These are phyloP conservation scores for Aurifilum marmelostoma DNA, from an alignment of 2,329 filamentous ascomycete genomes.

Conservation along the genomic window DNA sequence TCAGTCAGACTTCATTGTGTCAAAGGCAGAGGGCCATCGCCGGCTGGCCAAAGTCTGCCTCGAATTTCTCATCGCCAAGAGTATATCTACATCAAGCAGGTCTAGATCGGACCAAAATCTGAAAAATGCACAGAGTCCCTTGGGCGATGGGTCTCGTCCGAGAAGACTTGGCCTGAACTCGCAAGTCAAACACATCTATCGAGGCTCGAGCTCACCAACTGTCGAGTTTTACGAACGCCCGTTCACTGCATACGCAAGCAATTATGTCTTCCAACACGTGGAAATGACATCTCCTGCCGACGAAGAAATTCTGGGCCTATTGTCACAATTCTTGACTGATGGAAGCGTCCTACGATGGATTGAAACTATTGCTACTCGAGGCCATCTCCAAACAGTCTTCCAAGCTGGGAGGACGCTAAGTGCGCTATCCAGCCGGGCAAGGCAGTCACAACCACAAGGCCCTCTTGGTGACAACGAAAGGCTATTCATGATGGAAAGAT, in stretches of 20 bases:
- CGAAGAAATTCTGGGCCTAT: slow-evolving; percentile 26
- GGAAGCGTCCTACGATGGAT: slow-evolving; percentile 33
- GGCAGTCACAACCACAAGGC: slow-evolving; percentile 23
- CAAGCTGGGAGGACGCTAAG: slow-evolving; percentile 34
- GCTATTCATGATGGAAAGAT: slow-evolving; percentile 29
- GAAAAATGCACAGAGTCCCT: not conserved
- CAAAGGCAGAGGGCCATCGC: slow-evolving; percentile 32
- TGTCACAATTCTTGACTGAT: slow-evolving; percentile 32
- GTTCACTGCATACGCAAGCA: slow-evolving; percentile 32
- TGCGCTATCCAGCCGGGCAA: slow-evolving; percentile 17
- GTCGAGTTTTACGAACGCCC: not conserved
- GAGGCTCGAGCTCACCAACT: not conserved
- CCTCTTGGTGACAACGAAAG: slow-evolving; percentile 22
- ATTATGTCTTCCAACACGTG: slow-evolving; percentile 35
- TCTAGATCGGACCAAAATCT: not conserved
- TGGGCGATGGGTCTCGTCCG: not conserved
- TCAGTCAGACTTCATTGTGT: slow-evolving; percentile 34
- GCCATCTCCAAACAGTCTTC: slow-evolving; percentile 31
- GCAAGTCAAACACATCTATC: not conserved
- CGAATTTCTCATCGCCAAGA: slow-evolving; percentile 27
- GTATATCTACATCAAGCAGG: not conserved
- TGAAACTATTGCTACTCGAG: slow-evolving; percentile 29
- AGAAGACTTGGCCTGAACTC: not conserved
- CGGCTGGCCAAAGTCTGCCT: slow-evolving; percentile 36
- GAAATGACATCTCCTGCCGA: slow-evolving; percentile 21